Base-by-base conservation (phyloP, 768 basidiomycete species). In the Lyophyllum decastes region DNA sequence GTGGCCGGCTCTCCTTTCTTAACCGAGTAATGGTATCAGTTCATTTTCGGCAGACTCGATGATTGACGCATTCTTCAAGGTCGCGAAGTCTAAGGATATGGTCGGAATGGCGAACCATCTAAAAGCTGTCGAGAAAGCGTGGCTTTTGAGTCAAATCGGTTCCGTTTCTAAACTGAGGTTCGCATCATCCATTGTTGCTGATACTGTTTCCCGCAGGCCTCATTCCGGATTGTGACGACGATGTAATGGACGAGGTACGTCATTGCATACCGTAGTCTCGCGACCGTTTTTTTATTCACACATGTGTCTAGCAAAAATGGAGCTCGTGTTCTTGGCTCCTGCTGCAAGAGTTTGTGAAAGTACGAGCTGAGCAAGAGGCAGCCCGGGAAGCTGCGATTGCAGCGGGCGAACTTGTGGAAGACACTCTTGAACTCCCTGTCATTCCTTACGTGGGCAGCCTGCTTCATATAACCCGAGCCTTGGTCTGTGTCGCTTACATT, bases 171-270 rank as follows among this genome's bases (percentile, higher is more conserved):
- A 4, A 1, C 40, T 24, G 27, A 45, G 33, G 27, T 33, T 52
- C 19, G n/a, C 27, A 40, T 40, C 51, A 12, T 27, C 11, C 27
- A n/a, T 24, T 34, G n/a, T 21, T 33, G 25, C 30, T 22, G 8
- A 41, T 52, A 14, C 27, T 45, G 8, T 24, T 46, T 34, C 17
- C 47, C 12, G 47, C 26, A 82, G 81, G 78, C 2, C 76, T 93
- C 48, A 94, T 94, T 57, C 82, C 83, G 8, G 92, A 92, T 66
- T 87, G 85, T 66, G 92, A 94, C 69, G 90, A 92, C 72, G 89
- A 91, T 66, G 85, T 91, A 56, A 92, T 91, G 92, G 93, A 94
- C 70, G 94, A 94, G 79, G 90, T 90, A 63, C 61, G 76, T 69
- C 46, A 33, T 43, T 38, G 4, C 2, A 19, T 17, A 40, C 11